Evolutionary conservation across 2,329 filamentous ascomycete genomes (phyloP), one percentile per base, ranked within the genome.

Genomic region (Aspergillus pseudotamarii): DNA sequence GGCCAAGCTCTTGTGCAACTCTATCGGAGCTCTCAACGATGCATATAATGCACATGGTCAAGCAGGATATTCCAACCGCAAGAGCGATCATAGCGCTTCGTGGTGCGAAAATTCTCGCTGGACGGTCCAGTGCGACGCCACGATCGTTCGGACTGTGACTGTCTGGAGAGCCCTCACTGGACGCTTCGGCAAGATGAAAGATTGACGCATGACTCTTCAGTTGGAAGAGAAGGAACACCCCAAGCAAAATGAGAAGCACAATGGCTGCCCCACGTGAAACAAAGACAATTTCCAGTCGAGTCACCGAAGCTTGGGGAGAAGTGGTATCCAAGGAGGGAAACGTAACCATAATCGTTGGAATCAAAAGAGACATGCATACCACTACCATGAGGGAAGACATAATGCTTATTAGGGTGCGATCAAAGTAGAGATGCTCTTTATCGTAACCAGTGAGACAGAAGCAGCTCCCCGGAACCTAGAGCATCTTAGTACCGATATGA

Each of bases 331-430:
- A 34, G 6, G 68, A 69, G 3, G 63, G 59, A n/a, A 68, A 67
- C 2, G 66, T 61, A 23, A 66, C 61, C 63, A 67, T 68, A 3
- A 66, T 59, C 2, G 66, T 66, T 30, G 68, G 66, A 16, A 68
- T 55, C 4, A 66, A 60, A 43, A 69, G 58, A 3, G 67, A 57
- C 16, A 69, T 67, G 38, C 65, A 68, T 10, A 66, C 65, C 9
- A 67, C 62, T 51, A 67, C 66, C 64, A 67, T 68, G 16, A 69
- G 58, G 21, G 66, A 68, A 8, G 68, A 68, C 57, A 68, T 66
- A 38, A 68, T 61, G n/a, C 61, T 66, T 19, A 67, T 69, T 16
- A 67, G 46, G n/a, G 59, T 64, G 16, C 63, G 66, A 45, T 69
- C 68, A 9, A 69, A 68, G 11, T 62, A 51, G 1, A 69, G 61